A percentile compares a stretch with the other conserved stretches of the same genome.
Evolutionary conservation across 108 stramenopile genomes (phyloP).

Genomic region (Stephanodiscus triporus): DNA sequence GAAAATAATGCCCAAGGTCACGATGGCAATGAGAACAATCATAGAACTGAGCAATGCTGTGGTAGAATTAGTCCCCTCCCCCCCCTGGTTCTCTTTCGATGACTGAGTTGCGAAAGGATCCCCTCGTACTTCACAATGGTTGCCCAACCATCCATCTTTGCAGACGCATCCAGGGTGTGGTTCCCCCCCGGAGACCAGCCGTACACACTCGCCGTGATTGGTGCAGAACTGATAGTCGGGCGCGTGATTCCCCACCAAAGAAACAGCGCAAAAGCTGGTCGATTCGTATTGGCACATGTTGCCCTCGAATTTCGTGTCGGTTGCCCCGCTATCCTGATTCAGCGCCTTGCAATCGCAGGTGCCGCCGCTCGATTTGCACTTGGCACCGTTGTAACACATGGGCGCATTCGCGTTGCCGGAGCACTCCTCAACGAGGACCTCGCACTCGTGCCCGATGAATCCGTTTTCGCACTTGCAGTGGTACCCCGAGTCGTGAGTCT

Average conservation of each 20-base stretch:
- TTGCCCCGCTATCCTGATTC: slow-evolving; percentile 3
- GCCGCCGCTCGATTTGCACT: slow-evolving; percentile 4
- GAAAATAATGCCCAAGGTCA: neutral
- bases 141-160: slow-evolving; percentile 20
- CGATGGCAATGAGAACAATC: neutral
- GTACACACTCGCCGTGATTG: slow-evolving; percentile 31
- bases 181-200: slow-evolving; percentile 18
- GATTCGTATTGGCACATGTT: slow-evolving; percentile 26
- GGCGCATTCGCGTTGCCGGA: neutral
- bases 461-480: slow-evolving; percentile 42
- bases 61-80: neutral
- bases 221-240: slow-evolving; percentile 40
- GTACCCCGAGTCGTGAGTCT: slow-evolving; percentile 42
- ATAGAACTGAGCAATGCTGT: neutral
- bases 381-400: slow-evolving; percentile 38
- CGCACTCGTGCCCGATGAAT: slow-evolving; percentile 47
- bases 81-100: neutral
- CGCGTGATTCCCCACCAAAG: slow-evolving; percentile 23
- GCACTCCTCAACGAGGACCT: slow-evolving; percentile 28
- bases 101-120: neutral
- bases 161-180: slow-evolving; percentile 38
- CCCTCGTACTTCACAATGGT: slow-evolving; percentile 24
- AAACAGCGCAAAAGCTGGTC: slow-evolving; percentile 26
- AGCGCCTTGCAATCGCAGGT: slow-evolving; percentile 24
- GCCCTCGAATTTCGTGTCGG: slow-evolving; percentile 26